Percentiles rank a stretch among this genome's conserved stretches.
Evolutionary conservation across 1,284 basidiomycete species (phyloP).

Genomic region (Inonotus obliquus): DNA sequence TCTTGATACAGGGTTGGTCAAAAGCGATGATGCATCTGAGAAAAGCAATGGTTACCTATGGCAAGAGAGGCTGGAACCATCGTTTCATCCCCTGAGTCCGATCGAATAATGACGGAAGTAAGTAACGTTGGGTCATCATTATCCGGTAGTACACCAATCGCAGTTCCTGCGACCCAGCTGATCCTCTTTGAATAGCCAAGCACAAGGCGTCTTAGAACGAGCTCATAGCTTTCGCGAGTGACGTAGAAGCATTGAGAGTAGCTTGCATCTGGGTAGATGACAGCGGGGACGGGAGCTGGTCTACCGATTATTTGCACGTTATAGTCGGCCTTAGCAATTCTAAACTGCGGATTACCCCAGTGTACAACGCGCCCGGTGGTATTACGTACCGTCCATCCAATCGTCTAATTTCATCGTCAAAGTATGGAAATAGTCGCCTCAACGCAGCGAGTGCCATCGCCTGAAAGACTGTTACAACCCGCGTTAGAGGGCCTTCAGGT

Average conservation of each 20-base stretch:
- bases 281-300: background rate
- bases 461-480: conserved; percentile 15
- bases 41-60: background rate
- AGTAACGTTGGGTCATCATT: background rate
- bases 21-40: background rate
- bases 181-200: conserved; percentile 7
- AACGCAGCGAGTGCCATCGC: conserved; percentile 19
- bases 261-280: background rate
- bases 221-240: conserved; percentile 14
- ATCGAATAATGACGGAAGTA: background rate
- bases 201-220: conserved; percentile 14
- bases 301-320: background rate
- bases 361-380: background rate
- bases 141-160: background rate
- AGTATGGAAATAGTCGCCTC: conserved; percentile 23
- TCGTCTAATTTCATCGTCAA: conserved; percentile 23
- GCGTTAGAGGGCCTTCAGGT: background rate
- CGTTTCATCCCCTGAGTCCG: background rate
- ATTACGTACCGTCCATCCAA: conserved; percentile 19
- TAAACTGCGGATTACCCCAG: background rate
- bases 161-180: conserved; percentile 9
- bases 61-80: conserved; percentile 3
- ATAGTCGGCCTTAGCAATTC: background rate
- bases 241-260: conserved; percentile 10
- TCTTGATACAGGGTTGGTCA: conserved; percentile 1